Conservation (phyloP, 2,329 filamentous ascomycete species). For the Calonectria multiphialidica region DNA sequence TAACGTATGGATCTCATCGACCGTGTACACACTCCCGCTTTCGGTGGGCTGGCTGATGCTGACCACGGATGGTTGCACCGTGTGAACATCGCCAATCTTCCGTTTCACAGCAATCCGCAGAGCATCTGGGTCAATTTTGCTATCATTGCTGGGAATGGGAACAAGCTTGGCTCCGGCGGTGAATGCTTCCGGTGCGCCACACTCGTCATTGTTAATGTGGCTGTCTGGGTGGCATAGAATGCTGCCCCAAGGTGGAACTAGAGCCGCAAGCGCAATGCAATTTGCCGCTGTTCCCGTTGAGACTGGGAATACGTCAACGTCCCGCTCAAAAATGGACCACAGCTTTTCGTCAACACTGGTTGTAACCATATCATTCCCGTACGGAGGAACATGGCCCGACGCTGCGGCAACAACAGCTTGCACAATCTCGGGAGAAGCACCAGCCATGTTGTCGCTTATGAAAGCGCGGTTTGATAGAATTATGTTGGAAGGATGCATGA, state of each 20-base stretch:
- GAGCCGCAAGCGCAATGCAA: neutral
- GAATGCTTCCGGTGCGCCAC: neutral
- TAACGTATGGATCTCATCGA: neutral
- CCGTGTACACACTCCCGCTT: conserved; percentile 1
- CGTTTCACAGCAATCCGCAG: neutral
- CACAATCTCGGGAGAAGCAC: neutral
- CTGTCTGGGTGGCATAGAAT: conserved; percentile 2
- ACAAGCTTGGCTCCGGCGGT: neutral
- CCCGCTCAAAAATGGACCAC: neutral
- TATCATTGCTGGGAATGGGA: neutral
- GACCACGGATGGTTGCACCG: neutral
- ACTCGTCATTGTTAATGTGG: neutral
- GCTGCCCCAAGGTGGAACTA: conserved; percentile 1
- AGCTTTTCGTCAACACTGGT: neutral
- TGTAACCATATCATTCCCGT: neutral
- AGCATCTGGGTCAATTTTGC: neutral
- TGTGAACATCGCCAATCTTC: conserved; percentile 2
- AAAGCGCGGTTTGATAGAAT: neutral
- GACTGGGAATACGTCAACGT: neutral
- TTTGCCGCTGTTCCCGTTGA: conserved; percentile 9
- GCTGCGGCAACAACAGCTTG: neutral
- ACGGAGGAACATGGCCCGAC: neutral
- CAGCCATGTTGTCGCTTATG: neutral
- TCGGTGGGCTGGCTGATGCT: conserved; percentile 6
- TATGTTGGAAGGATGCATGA: neutral